These are phyloP conservation scores for Emergomyces africanus DNA, from an alignment of 2,329 filamentous ascomycete species.

Conservation along the genomic window DNA sequence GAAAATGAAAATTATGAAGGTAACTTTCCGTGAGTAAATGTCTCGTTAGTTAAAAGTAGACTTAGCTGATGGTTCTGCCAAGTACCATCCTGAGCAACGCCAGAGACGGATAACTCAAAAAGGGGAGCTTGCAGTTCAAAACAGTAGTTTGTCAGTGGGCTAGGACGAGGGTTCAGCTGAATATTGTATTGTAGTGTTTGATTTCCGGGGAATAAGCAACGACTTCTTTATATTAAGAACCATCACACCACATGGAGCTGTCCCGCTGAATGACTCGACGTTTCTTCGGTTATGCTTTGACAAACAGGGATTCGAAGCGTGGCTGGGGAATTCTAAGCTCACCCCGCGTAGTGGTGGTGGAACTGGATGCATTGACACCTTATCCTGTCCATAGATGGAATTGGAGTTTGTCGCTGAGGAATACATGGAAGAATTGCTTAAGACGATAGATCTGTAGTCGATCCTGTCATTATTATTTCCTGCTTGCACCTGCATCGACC, in stretches of 20 bases:
- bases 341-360: background rate
- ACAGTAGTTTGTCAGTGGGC: background rate
- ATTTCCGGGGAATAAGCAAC: background rate
- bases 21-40: background rate
- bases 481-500: background rate
- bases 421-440: background rate
- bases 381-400: background rate
- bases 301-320: background rate
- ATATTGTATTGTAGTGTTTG: background rate
- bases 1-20: background rate
- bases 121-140: background rate
- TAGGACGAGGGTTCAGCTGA: background rate
- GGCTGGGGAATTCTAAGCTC: background rate
- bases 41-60: background rate
- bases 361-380: background rate
- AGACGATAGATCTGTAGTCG: background rate
- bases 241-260: background rate
- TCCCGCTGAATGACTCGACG: background rate
- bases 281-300: background rate
- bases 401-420: background rate
- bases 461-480: background rate
- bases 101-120: background rate
- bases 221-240: background rate
- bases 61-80: background rate
- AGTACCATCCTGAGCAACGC: background rate